Evolutionary conservation across 345 rosid species (phyloP).

Genomic region (Chamaenerion angustifolium): DNA sequence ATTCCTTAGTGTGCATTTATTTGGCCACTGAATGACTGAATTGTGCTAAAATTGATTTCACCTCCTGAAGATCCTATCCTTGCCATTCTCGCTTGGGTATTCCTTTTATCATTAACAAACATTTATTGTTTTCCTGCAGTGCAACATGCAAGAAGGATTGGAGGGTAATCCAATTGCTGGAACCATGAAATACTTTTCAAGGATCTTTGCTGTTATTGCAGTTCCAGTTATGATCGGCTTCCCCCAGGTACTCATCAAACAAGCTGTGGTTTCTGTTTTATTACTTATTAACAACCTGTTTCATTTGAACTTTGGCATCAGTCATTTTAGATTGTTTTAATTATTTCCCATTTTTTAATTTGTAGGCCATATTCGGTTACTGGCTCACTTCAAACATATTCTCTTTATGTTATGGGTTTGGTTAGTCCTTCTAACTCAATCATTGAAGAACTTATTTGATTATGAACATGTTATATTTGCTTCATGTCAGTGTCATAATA

Average conservation of each 20-base stretch:
- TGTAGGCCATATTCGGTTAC: slow-evolving; percentile 35
- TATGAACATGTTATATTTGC: no score
- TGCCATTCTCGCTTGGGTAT: background rate
- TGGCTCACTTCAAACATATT: slow-evolving; percentile 43
- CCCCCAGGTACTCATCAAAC: slow-evolving; percentile 19
- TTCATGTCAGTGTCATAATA: background rate
- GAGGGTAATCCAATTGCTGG: slow-evolving; percentile 49
- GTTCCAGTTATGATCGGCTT: slow-evolving; percentile 42
- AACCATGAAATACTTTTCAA: slow-evolving; percentile 43
- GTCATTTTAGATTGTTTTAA: background rate
- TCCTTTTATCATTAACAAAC: background rate
- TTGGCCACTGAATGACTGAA: no score
- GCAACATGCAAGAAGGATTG: slow-evolving; percentile 47
- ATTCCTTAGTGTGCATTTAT: no score
- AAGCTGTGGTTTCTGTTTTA: background rate
- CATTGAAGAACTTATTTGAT: no score
- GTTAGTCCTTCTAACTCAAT: slow-evolving; percentile 12
- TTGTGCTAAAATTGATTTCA: no score
- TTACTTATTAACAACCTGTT: no score
- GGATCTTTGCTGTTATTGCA: slow-evolving; percentile 33
- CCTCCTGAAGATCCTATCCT: background rate
- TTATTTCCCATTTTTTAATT: background rate
- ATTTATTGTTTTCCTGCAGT: slow-evolving; percentile 11
- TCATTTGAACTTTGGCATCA: background rate
- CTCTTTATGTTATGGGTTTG: slow-evolving; percentile 27